Conservation (phyloP, 2,329 filamentous ascomycete species). For the Zymoseptoria tritici region DNA sequence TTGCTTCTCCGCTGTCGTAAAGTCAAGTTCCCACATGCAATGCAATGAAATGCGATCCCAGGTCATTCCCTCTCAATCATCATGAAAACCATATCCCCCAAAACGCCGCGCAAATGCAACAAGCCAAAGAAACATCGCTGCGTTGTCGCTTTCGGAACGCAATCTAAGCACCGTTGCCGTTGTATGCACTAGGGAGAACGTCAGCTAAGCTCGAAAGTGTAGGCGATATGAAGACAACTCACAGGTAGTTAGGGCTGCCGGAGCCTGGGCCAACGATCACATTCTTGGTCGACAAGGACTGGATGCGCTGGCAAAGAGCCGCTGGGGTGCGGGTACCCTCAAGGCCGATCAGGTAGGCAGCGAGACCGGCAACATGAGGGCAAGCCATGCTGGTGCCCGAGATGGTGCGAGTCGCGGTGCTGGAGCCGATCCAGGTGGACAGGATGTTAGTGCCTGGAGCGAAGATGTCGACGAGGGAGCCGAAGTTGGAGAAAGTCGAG, state of each 20-base stretch:
- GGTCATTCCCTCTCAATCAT: background rate
- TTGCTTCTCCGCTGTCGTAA: background rate
- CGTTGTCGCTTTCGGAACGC: background rate
- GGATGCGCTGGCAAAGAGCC: constrained; percentile 13
- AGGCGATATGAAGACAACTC: background rate
- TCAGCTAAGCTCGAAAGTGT: constrained; percentile 1
- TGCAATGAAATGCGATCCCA: background rate
- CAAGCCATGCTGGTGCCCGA: constrained; percentile 42
- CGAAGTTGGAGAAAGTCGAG: constrained; percentile 36
- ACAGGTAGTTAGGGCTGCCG: constrained; percentile 1
- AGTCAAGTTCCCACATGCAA: background rate
- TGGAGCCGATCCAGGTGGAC: constrained; percentile 42
- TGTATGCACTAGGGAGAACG: constrained; percentile 5
- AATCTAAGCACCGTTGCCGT: constrained; percentile 18
- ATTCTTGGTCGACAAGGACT: constrained; percentile 11
- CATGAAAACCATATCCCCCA: background rate
- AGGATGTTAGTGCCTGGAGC: constrained; percentile 47
- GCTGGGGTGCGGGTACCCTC: constrained; percentile 11
- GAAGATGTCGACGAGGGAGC: constrained; percentile 33
- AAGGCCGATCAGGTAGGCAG: constrained; percentile 17
- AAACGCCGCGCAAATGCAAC: background rate
- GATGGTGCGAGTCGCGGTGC: constrained; percentile 41
- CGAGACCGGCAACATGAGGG: constrained; percentile 22
- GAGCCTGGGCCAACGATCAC: constrained; percentile 5
- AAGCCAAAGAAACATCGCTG: background rate